Base-by-base conservation (phyloP, 2,329 filamentous ascomycete genomes). In the Colletotrichum coccodes region DNA sequence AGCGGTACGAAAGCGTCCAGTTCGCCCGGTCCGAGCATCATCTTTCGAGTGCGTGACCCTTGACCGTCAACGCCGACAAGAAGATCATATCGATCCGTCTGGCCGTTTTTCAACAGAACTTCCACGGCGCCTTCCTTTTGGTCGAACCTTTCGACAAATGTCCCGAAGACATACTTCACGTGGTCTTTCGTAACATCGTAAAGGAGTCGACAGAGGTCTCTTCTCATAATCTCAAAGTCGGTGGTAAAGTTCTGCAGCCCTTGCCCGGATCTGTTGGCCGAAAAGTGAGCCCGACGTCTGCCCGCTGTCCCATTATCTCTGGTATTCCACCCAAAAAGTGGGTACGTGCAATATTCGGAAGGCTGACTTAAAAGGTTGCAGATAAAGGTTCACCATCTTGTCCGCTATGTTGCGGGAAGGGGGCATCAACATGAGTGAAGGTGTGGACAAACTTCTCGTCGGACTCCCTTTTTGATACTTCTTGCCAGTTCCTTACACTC, bases 151-250 rank as follows among this genome's bases (percentile, higher is more conserved):
- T 77, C 72, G n/a, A 77, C 74, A 3, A 74, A 78, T 0, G 66
- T 73, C 7, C 76, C 75, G 38, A 80, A 82, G 0, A 76, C 18
- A 34, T 78, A 81, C 44, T 69, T 72, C 0, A 75, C 49, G 3
- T 34, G 34, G 12, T 75, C 72, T 21, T 73, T 74, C 0, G 73
- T 74, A 1, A 75, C 71, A 34, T 79, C 78, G 32, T 85, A 80
- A 0, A 89, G 64, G 2, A 89, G 71, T 1, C 72, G 73, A 14
- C 81, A 83, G 34, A 89, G 70, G 60, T 88, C 84, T 0, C 84
- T 86, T 9, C 87, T 78, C 80, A 89, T 83, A 54, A 89, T 88
- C 75, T 89, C 87, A 42, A 81, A 84, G 26, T 89, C 86, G 0
- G 78, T 80, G 0, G 84, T 85, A 28, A 86, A 78, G 23, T 74